Base-by-base conservation (phyloP, 2,329 filamentous ascomycete species). In the Phaeosphaeriaceae sp. region DNA sequence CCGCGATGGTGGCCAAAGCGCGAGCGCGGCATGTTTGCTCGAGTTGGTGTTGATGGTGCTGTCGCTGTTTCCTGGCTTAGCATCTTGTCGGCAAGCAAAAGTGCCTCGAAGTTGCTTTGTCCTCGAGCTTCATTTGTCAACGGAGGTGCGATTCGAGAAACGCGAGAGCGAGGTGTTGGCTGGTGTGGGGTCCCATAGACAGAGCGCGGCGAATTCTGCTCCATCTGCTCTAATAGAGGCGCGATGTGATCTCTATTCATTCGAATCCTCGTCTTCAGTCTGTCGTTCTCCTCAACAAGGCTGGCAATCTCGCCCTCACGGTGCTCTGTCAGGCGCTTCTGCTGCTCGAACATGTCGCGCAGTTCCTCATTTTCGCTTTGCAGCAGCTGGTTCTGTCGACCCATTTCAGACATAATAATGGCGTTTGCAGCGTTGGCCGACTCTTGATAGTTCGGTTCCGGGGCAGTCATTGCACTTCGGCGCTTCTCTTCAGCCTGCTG, bases 161-260 rank as follows among this genome's bases (percentile, higher is more conserved):
- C 65, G 54, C 53, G 79, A 66, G 46, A 73, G 70, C 69, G 67
- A 62, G 71, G 78, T 58, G 82, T 64, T 81, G 83, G 44, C 83
- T 84, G 61, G 78, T 77, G 89, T 79, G 57, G 87, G 83, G 57
- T 86, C 51, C 87, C 88, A 22, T 76, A 68, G 17, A 71, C 68
- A 17, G 76, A 77, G 15, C 90, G 89, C 1, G 91, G 91, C 67
- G 91, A 76, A 42, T 57, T 90, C 70, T 91, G 89, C 49, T 96
- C 86, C 45, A 76, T 69, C 36, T 72, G 74, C 51, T 75, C 73
- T n/a, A 78, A 61, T 27, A 78, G 70, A 2, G 75, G 74, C 57
- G 91, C 91, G 68, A 96, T 88, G 71, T 96, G 93, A 72, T 96
- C 91, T 61, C 94, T 85, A 72, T 97, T 97, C 75, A 96, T 92